Base-by-base conservation (phyloP, 225 moss, liverwort and hornwort species). In the Antitrichia curtipendula region DNA sequence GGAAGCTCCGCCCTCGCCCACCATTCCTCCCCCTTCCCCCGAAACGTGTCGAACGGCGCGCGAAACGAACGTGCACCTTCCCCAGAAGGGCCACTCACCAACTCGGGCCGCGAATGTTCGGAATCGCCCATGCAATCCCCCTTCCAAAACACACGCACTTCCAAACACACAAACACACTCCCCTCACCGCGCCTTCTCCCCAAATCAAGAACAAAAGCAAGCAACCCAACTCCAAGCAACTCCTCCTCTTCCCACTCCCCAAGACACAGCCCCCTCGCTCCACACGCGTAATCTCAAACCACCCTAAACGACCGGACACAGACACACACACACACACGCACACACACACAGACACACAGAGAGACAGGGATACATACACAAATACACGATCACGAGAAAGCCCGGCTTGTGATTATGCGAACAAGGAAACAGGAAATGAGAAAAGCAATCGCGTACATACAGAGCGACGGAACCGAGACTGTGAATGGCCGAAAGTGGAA, bases 71-170 rank as follows among this genome's bases (percentile, higher is more conserved):
- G 90, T 49, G 86, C 76, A 85, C 94, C 92, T 49, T 92, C 88
- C 36, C 62, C 70, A 68, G 89, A n/a, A 34, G 95, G 91, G 92
- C 95, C 92, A 85, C 91, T 89, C 86, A 92, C 91, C 86, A 68
- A 79, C 93, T 92, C 90, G 85, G 92, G 92, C 92, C 80, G 49
- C 69, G 92, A 64, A 78, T 69, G 91, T 92, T 90, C 92, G 88
- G 93, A 89, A 92, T 95, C 96, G 95, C 94, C 97, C 97, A 97
- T 97, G 79, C 93, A 93, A 93, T 87, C 92, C 83, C 80, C 88
- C 92, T 89, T 83, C 90, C 61, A 49, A 75, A 50, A 32, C 49
- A 32, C 32, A 32, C 7, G 12, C 32, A 49, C 31, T 34, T 20
- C 32, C 80, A 43, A 45, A 59, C 28, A 6, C 59, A 29, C 50